phyloP scores from a whole-genome alignment of 1,284 basidiomycete species.

The Inonotus obliquus region DNA sequence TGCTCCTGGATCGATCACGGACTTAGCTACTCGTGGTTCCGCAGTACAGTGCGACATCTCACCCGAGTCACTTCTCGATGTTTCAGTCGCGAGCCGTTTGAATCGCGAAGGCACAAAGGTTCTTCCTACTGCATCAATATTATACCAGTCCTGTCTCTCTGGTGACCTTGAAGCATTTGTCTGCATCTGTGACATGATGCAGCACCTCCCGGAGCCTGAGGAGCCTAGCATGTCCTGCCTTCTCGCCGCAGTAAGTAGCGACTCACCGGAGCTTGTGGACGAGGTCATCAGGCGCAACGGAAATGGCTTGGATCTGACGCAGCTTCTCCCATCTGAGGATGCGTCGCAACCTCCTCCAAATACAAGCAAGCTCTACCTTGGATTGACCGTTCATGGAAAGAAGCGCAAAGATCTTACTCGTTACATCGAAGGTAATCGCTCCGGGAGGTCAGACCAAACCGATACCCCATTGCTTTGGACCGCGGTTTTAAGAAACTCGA shows the following conservation, averaged over 20 bases:
- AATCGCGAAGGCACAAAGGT: slow-evolving; percentile 14
- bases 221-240: slow-evolving; percentile 16
- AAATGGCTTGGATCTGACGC: slow-evolving; percentile 36
- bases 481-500: slow-evolving; percentile 32
- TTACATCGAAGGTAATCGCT: slow-evolving; percentile 42
- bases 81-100: slow-evolving; percentile 17
- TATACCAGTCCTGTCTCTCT: slow-evolving; percentile 36
- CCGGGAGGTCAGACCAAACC: slow-evolving; percentile 6
- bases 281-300: slow-evolving; percentile 50
- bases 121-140: slow-evolving; percentile 12
- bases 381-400: slow-evolving; percentile 55
- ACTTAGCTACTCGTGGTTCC: slow-evolving; percentile 45
- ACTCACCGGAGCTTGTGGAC: slow-evolving; percentile 46
- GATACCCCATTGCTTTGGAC: slow-evolving; percentile 39
- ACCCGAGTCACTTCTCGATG: slow-evolving; percentile 34
- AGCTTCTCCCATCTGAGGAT: slow-evolving; percentile 19
- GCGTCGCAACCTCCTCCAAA: slow-evolving; percentile 28
- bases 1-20: slow-evolving; percentile 32
- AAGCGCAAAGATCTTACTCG: slow-evolving; percentile 48
- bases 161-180: slow-evolving; percentile 49
- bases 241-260: slow-evolving; percentile 30
- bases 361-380: slow-evolving; percentile 45
- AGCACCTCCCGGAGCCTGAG: slow-evolving; percentile 24
- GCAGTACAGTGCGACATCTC: slow-evolving; percentile 35
- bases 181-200: slow-evolving; percentile 40